A percentile compares a stretch with the other conserved stretches of the same genome.
Conservation (phyloP, 768 basidiomycete species). For the Boletus coccyginus region DNA sequence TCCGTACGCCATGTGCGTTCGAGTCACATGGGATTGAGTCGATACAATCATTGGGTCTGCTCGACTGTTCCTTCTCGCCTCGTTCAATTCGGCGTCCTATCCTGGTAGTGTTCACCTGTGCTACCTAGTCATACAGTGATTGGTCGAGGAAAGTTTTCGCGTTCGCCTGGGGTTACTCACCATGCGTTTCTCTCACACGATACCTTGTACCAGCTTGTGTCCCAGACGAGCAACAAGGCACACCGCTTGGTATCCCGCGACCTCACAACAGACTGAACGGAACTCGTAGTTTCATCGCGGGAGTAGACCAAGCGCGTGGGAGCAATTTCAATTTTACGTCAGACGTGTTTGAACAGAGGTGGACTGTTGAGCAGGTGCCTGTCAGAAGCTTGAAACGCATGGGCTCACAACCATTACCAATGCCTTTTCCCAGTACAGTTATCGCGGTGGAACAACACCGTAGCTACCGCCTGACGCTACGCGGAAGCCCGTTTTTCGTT, state of each 20-base stretch:
- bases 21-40: neutral
- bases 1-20: neutral
- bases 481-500: neutral
- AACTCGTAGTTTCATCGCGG: too few species aligned
- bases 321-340: neutral
- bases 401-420: too few species aligned
- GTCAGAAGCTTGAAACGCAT: constrained; percentile 4
- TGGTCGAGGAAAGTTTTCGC: too few species aligned
- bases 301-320: neutral
- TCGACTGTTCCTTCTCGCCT: neutral
- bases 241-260: neutral
- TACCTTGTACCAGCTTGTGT: neutral
- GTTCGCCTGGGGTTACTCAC: too few species aligned
- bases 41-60: neutral
- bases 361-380: neutral
- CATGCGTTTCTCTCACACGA: neutral
- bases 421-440: neutral
- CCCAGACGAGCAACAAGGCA: neutral
- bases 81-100: neutral
- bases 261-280: neutral
- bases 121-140: neutral
- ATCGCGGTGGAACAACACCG: neutral
- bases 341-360: too few species aligned
- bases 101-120: neutral
- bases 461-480: neutral